Percentiles rank a stretch among this genome's conserved stretches.
Evolutionary conservation across 2,329 filamentous ascomycete species (phyloP).

Genomic region (Colletotrichum eremochloae): DNA sequence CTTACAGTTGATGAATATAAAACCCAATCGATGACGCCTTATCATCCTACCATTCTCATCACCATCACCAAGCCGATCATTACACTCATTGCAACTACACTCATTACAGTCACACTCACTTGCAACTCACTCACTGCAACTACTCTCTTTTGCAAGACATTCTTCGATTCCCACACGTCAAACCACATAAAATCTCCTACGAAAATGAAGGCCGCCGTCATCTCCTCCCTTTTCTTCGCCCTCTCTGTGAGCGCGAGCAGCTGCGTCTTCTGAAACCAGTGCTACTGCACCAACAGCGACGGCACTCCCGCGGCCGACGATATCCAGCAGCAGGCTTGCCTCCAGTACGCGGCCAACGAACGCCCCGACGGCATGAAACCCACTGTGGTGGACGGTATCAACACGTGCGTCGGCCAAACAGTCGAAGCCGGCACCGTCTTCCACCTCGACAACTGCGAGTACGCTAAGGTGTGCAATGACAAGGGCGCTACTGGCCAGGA

Average conservation of each 20-base stretch:
- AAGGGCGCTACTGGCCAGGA: no score
- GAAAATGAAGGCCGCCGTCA: background rate
- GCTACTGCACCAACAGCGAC: background rate
- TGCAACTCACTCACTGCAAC: no score
- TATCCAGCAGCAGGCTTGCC: background rate
- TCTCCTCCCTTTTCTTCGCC: background rate
- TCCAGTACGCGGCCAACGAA: no score
- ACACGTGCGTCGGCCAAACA: background rate
- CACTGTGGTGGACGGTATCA: background rate
- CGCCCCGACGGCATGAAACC: no score
- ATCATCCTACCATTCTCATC: background rate
- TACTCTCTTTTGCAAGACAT: background rate
- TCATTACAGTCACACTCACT: no score
- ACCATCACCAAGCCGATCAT: background rate
- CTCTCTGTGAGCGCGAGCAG: background rate
- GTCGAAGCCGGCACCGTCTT: background rate
- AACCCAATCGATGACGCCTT: background rate
- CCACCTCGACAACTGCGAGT: background rate
- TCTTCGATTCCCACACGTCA: no score
- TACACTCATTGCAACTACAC: background rate
- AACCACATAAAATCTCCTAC: no score
- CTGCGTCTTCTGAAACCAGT: background rate
- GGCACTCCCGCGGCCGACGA: background rate
- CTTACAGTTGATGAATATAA: background rate
- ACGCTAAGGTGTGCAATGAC: rapidly evolving